phyloP scores from a whole-genome alignment of 306 rosid species.

The Ormosia emarginata region DNA sequence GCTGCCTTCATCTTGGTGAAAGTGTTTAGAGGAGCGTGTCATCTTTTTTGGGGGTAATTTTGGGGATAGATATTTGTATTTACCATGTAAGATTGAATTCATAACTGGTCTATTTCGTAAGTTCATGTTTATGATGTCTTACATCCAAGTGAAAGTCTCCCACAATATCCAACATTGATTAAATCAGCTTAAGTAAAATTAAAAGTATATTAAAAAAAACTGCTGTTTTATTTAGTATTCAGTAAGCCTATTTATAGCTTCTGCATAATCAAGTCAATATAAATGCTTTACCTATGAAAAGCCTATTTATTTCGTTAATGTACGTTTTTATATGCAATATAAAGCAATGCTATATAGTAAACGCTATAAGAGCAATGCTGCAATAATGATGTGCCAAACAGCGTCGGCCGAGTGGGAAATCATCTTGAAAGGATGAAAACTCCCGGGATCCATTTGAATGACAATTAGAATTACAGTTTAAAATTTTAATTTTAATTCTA shows the following conservation, averaged over 20 bases:
- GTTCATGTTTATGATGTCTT: not conserved
- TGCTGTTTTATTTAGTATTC: not conserved
- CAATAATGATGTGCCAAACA: not conserved
- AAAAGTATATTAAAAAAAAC: not conserved
- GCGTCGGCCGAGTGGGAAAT: not conserved
- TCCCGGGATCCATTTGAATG: no score
- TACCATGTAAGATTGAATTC: not conserved
- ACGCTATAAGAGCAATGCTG: not conserved
- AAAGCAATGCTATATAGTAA: not conserved
- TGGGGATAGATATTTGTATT: conserved; percentile 5
- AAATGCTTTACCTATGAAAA: not conserved
- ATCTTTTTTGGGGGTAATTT: conserved; percentile 5
- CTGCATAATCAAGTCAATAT: not conserved
- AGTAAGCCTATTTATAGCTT: not conserved
- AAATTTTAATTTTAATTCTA: no score
- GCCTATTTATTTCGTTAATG: not conserved
- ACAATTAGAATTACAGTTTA: no score
- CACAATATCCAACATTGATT: not conserved
- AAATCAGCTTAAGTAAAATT: not conserved
- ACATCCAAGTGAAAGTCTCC: not conserved
- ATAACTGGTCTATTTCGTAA: not conserved
- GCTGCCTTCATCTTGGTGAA: not conserved
- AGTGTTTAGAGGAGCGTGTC: not conserved
- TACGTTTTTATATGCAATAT: not conserved
- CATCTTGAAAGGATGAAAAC: not conserved